Base-by-base conservation (phyloP, 768 basidiomycete species). In the Suillus sp. region DNA sequence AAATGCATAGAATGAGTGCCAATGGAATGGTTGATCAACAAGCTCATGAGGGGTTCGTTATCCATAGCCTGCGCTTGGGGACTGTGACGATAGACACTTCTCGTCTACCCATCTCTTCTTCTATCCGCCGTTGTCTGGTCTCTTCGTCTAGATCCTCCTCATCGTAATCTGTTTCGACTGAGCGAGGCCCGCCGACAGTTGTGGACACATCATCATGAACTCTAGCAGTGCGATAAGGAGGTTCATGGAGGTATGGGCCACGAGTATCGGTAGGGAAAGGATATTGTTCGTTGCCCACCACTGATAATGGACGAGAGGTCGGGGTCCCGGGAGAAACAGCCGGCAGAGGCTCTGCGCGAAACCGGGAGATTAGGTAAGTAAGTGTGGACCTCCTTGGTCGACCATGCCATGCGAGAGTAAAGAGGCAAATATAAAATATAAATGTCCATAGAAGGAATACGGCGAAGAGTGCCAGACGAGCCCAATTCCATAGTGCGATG, bases 71-170 rank as follows among this genome's bases (percentile, higher is more conserved):
- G 67, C 91, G 89, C 71, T 85, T 88, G 22, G 92, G 92, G 14
- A 87, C 83, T 48, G 86, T 81, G 65, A 93, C 84, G 69, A 93
- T 91, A n/a, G 89, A 90, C 35, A 93, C 91, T 66, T 93, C 91
- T 56, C 92, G 84, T 67, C 91, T 81, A 43, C 81, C 86, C 83
- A 94, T 91, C 74, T 93, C 92, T 62, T 89, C 87, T 71, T 93
- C 92, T 38, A 93, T 92, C 68, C 85, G 80, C 64, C 86, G 81
- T 72, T 92, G 91, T 64, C 87, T 80, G 14, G 86, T 82, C 56
- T 89, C 86, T 66, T 93, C 91, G 67, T 93, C 91, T 61, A 89
- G 78, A 54, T 91, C 89, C 35, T 89, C 87, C 22, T 91, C 88
- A 11, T 85, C 80, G 13, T 84, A 84, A 60, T 87, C 88, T 8